A percentile compares a stretch with the other conserved stretches of the same genome.
Conservation (phyloP, 495 filamentous ascomycete genomes). For the Aspergillus ellipticus region DNA sequence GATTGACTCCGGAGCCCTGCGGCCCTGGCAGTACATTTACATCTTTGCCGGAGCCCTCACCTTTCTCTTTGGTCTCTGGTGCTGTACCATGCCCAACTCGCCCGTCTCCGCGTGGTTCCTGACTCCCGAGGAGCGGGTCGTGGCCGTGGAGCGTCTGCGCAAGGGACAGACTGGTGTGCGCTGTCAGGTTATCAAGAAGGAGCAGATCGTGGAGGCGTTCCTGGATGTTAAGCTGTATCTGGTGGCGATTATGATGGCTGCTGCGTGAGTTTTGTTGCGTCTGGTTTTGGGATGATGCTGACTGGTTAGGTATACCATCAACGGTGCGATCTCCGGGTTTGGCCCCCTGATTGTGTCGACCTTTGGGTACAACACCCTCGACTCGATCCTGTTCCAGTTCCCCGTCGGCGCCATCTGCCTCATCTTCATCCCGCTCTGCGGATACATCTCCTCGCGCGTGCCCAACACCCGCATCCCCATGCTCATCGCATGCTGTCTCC, state of each 20-base stretch:
- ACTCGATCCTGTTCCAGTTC: slow-evolving; percentile 70
- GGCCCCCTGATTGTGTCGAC: slow-evolving; percentile 71
- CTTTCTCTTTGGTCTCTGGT: slow-evolving; percentile 61
- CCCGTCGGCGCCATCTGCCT: slow-evolving; percentile 63
- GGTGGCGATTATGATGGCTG: slow-evolving; percentile 54
- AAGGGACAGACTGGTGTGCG: slow-evolving; percentile 51
- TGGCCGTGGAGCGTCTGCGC: slow-evolving; percentile 51
- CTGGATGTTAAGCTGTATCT: slow-evolving; percentile 52
- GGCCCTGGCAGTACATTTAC: slow-evolving; percentile 67
- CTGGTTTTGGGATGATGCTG: not conserved
- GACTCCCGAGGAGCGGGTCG: slow-evolving; percentile 44
- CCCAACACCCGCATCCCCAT: slow-evolving; percentile 64
- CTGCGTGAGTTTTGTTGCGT: slow-evolving; percentile 35
- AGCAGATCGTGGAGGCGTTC: slow-evolving; percentile 47
- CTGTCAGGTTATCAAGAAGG: slow-evolving; percentile 48
- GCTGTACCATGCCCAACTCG: slow-evolving; percentile 53
- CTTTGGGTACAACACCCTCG: slow-evolving; percentile 62
- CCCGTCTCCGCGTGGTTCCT: slow-evolving; percentile 53
- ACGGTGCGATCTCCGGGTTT: slow-evolving; percentile 73
- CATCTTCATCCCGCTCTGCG: slow-evolving; percentile 60
- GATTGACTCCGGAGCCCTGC: slow-evolving; percentile 51
- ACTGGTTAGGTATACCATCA: slow-evolving; percentile 58
- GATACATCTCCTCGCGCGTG: slow-evolving; percentile 55
- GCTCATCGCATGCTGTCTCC: slow-evolving; percentile 60
- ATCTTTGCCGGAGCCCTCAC: slow-evolving; percentile 61